A percentile compares a stretch with the other conserved stretches of the same genome.
Conservation (phyloP, 208 protist species). For the Crithidia mellificae region DNA sequence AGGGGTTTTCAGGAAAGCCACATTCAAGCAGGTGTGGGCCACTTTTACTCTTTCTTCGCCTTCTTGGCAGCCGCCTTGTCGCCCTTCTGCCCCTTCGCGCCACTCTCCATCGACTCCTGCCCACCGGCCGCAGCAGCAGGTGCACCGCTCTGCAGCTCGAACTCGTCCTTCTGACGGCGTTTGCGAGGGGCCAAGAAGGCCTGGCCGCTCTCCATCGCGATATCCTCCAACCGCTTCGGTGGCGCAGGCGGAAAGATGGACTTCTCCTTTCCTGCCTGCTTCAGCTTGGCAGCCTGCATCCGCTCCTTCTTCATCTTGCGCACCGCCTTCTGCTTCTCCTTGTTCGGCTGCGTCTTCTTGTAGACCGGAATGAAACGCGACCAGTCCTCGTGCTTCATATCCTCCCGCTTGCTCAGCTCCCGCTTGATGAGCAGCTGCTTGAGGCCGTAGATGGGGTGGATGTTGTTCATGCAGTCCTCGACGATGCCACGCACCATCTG, state of each 20-base stretch:
- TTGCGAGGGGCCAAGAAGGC: constrained; percentile 74
- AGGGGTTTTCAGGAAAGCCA: not conserved
- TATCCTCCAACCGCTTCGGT: constrained; percentile 87
- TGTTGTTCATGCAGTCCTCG: constrained; percentile 99
- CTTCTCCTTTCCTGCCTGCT: constrained; percentile 75
- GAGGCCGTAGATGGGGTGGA: constrained; percentile 99
- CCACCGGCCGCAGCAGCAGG: not conserved
- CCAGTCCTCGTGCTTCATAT: constrained; percentile 97
- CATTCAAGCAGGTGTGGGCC: not conserved
- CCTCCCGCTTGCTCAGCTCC: constrained; percentile 97
- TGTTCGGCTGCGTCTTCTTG: constrained; percentile 89
- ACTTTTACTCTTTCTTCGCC: constrained; percentile 11
- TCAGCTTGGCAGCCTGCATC: constrained; percentile 53
- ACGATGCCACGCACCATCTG: constrained; percentile 97
- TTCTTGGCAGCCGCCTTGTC: constrained; percentile 3
- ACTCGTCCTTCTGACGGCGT: constrained; percentile 67
- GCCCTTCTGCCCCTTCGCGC: constrained; percentile 1
- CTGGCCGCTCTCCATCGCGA: constrained; percentile 91
- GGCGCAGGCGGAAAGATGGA: constrained; percentile 89
- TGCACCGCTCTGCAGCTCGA: constrained; percentile 38
- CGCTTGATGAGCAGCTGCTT: constrained; percentile 99
- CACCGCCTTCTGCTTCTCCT: constrained; percentile 89
- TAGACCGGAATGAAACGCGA: constrained; percentile 98
- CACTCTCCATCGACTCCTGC: constrained; percentile 4
- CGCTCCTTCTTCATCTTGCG: constrained; percentile 89